Conservation (phyloP, 352 stramenopile species). For the Plasmopara muralis region DNA sequence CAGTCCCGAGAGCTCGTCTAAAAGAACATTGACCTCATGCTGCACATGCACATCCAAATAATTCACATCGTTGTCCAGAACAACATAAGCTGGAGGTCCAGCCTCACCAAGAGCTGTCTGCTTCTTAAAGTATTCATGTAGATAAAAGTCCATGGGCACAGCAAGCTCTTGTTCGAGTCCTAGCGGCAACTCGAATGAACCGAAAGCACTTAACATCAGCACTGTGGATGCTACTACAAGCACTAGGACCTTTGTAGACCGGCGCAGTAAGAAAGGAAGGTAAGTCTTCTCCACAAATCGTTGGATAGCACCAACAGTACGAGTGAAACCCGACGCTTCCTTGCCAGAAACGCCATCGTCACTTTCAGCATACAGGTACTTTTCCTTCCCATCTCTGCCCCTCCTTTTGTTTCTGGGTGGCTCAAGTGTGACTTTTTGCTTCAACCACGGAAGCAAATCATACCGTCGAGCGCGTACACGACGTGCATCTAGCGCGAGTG, state of each 20-base stretch:
- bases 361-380: constrained; percentile 22
- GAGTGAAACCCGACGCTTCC: constrained; percentile 1
- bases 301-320: constrained; percentile 35
- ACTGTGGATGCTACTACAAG: constrained; percentile 31
- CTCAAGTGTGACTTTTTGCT: constrained; percentile 35
- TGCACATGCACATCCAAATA: constrained; percentile 66
- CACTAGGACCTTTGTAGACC: constrained; percentile 55
- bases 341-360: constrained; percentile 10
- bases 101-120: constrained; percentile 81
- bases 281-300: constrained; percentile 62
- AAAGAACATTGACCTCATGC: constrained; percentile 51
- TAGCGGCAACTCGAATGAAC: constrained; percentile 57
- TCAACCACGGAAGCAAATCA: constrained; percentile 62
- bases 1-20: constrained; percentile 66
- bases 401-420: constrained; percentile 13
- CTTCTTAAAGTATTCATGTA: constrained; percentile 85
- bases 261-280: constrained; percentile 49
- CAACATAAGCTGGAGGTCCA: constrained; percentile 83
- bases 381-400: constrained; percentile 16
- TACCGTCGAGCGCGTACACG: constrained; percentile 61
- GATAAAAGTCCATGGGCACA: constrained; percentile 81
- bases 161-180: constrained; percentile 86
- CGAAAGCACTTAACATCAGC: constrained; percentile 45
- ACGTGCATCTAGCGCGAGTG: constrained; percentile 66
- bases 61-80: constrained; percentile 44